These are phyloP conservation scores for Pelargonium myrrhifolium DNA, from an alignment of 441 rosid species.

Conservation along the genomic window DNA sequence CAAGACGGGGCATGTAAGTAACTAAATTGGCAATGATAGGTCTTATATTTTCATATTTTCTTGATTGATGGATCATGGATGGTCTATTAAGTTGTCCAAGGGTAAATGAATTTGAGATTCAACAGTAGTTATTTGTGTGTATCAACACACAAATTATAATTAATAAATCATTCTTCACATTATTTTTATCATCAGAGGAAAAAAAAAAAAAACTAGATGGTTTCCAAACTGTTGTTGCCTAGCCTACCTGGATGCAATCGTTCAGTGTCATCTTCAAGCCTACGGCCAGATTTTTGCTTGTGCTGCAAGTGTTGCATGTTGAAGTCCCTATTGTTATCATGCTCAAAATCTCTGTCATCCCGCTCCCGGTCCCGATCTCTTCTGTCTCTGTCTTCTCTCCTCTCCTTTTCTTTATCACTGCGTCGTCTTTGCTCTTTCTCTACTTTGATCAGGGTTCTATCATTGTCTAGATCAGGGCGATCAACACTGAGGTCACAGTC, in stretches of 20 bases:
- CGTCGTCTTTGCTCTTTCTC: slow-evolving; percentile 68
- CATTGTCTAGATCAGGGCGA: slow-evolving; percentile 52
- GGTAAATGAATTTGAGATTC: slow-evolving; percentile 3
- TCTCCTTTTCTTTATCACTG: slow-evolving; percentile 62
- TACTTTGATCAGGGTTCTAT: slow-evolving; percentile 38
- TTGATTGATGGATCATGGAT: neutral
- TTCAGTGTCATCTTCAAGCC: slow-evolving; percentile 45
- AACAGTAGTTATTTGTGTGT: slow-evolving; percentile 4
- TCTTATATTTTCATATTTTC: neutral
- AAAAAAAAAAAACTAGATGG: slow-evolving; percentile 37
- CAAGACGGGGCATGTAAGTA: neutral
- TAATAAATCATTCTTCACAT: slow-evolving; percentile 40
- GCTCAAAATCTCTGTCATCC: slow-evolving; percentile 56
- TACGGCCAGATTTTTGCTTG: slow-evolving; percentile 40
- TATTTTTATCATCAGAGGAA: slow-evolving; percentile 69
- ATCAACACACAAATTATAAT: slow-evolving; percentile 11
- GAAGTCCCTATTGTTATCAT: slow-evolving; percentile 52
- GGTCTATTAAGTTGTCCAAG: neutral
- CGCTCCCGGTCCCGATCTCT: slow-evolving; percentile 36
- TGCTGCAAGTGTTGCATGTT: slow-evolving; percentile 46
- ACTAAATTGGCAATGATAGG: slow-evolving; percentile 4
- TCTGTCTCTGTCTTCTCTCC: slow-evolving; percentile 64
- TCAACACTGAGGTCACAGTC: slow-evolving; percentile 56
- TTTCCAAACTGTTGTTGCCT: slow-evolving; percentile 46
- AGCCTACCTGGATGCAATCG: slow-evolving; percentile 54